Conservation (phyloP, 2,329 filamentous ascomycete genomes). For the Aurifilum marmelostoma region DNA sequence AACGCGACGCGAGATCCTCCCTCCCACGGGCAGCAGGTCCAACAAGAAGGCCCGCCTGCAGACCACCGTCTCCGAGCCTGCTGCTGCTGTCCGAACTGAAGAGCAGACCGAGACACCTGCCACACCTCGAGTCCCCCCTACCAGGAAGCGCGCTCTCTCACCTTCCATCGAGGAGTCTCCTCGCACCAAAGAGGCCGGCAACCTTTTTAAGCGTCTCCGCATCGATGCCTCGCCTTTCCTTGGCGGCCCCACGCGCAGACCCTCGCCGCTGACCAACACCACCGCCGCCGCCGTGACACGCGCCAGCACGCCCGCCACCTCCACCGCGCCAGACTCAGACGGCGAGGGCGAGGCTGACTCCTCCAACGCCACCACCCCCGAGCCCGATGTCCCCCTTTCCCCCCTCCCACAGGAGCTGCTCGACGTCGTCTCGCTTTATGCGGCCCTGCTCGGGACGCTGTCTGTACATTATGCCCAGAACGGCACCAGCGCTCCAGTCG, state of each 20-base stretch:
- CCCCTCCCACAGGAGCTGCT: constrained; percentile 56
- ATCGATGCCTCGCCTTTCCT: constrained; percentile 42
- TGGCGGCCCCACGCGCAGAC: constrained; percentile 30
- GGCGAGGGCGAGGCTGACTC: constrained; percentile 36
- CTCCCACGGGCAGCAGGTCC: constrained; percentile 6
- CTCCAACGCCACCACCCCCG: constrained; percentile 27
- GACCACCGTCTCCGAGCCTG: constrained; percentile 17
- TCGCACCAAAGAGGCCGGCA: constrained; percentile 37
- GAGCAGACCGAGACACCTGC: constrained; percentile 33
- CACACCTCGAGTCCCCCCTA: constrained; percentile 21
- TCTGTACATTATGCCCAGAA: constrained; percentile 72
- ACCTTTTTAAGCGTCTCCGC: constrained; percentile 46
- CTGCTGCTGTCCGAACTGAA: not conserved
- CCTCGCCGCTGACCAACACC: constrained; percentile 35
- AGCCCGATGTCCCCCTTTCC: constrained; percentile 44
- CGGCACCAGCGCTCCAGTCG: constrained; percentile 63
- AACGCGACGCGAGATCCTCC: constrained; percentile 11
- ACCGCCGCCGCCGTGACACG: constrained; percentile 25
- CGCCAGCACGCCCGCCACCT: constrained; percentile 44
- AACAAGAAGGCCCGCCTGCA: constrained; percentile 26
- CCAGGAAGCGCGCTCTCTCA: constrained; percentile 30
- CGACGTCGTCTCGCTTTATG: constrained; percentile 67
- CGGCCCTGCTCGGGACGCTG: constrained; percentile 69
- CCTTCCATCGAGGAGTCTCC: constrained; percentile 31
- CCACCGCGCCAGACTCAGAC: constrained; percentile 42